Evolutionary conservation across 371 early-diverging fungal genomes (phyloP), one percentile per base, ranked within the genome.

Genomic region (Coemansia linderi): DNA sequence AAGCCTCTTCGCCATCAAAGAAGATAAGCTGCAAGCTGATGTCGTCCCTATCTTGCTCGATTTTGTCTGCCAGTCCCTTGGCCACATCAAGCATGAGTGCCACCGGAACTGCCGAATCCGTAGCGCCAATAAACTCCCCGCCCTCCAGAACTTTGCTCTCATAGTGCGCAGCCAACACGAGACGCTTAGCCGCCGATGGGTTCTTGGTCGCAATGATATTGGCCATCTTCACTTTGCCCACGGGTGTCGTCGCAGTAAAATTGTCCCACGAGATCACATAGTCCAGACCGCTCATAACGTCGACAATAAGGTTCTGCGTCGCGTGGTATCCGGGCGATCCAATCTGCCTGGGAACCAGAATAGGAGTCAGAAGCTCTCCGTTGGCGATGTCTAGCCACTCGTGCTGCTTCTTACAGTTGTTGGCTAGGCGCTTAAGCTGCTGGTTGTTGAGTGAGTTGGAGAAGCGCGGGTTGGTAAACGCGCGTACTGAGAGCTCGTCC

Each of bases 1-100:
- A 95, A 1, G 97, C 96, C 76, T 98, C 98, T 70, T 98, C 98
- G 27, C 98, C 98, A 79, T 98, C 98, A 72, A 98, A 97, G 71
- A 98, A 98, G 19, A 97, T 85, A 40, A 98, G 61, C 73, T 98
- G 95, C 37, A 96, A 31, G 0, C 92, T 91, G 17, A 87, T 82
- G 15, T 88, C 85, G 22, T 72, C 50, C 61, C 60, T 61, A 33
- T 48, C 41, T 59, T 60, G 59, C 50, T 74, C 75, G 19, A 86
- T 65, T 3, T 61, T 68, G 24, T 79, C 52, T 39, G 83, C 82
- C 50, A 91, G 75, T 4, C 85, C 84, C 8, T 75, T 83, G 4
- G 95, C 97, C 31, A 96, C 59, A 61, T 95, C 91, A 69, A 98
- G 81, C 63, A 98, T 82, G 38, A 98, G 86, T 0, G 93, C 97